These are phyloP conservation scores for Trypanosoma caninum DNA, from an alignment of 208 protist species.

Conservation along the genomic window DNA sequence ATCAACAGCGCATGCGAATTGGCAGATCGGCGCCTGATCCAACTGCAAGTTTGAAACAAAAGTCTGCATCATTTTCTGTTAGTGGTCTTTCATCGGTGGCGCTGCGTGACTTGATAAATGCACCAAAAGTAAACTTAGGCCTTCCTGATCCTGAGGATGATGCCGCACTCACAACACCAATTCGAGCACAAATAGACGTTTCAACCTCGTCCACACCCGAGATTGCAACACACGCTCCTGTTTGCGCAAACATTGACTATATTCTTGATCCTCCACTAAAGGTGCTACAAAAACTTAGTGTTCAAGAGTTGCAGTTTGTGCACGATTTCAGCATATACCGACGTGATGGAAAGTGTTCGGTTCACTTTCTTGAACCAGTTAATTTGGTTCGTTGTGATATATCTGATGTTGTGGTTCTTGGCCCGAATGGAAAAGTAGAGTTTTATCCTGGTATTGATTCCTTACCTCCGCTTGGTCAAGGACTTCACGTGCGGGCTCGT, in stretches of 20 bases:
- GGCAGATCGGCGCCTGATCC: not conserved
- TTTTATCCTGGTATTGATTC: slow-evolving; percentile 48
- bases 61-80: slow-evolving; percentile 38
- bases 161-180: not conserved
- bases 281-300: slow-evolving; percentile 33
- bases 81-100: slow-evolving; percentile 53
- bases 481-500: slow-evolving; percentile 58
- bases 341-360: slow-evolving; percentile 53
- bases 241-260: slow-evolving; percentile 62
- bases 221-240: slow-evolving; percentile 32
- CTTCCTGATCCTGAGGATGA: slow-evolving; percentile 4
- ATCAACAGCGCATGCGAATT: slow-evolving; percentile 16
- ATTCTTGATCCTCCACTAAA: slow-evolving; percentile 51
- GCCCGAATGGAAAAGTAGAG: slow-evolving; percentile 49
- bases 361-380: slow-evolving; percentile 79
- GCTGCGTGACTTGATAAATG: slow-evolving; percentile 49
- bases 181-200: not conserved
- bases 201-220: slow-evolving; percentile 4
- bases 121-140: slow-evolving; percentile 32
- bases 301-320: slow-evolving; percentile 55
- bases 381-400: slow-evolving; percentile 75
- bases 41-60: slow-evolving; percentile 24
- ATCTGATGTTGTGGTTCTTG: slow-evolving; percentile 45
- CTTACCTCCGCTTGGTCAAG: slow-evolving; percentile 29
- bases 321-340: slow-evolving; percentile 48